These are phyloP conservation scores for Blastocystis sp. DNA, from an alignment of 352 stramenopile species.

Conservation along the genomic window DNA sequence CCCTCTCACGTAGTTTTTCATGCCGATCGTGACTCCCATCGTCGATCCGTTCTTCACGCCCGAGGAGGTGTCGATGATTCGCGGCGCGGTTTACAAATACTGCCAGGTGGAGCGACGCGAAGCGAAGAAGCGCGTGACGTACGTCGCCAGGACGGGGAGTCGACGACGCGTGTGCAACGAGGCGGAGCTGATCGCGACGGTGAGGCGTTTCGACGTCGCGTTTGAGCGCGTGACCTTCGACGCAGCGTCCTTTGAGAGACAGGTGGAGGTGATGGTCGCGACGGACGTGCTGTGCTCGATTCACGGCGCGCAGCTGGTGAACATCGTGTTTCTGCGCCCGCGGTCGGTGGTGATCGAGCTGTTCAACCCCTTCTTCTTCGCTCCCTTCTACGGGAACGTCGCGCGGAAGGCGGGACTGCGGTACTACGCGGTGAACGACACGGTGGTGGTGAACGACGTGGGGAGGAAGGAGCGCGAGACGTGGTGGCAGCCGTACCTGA, in stretches of 20 bases:
- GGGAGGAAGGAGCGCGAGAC: background rate
- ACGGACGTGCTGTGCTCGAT: conserved; percentile 16
- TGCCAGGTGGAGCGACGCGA: background rate
- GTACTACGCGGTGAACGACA: background rate
- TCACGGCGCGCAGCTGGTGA: conserved; percentile 32
- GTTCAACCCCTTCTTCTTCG: background rate
- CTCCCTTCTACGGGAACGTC: conserved; percentile 31
- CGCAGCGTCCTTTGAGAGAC: background rate
- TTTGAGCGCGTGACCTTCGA: background rate
- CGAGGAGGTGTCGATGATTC: background rate
- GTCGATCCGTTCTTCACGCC: background rate
- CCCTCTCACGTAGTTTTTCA: conserved; percentile 16
- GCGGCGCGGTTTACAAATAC: background rate
- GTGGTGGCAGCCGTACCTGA: background rate
- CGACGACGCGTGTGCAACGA: conserved; percentile 20
- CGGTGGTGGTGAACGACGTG: background rate
- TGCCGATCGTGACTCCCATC: conserved; percentile 29
- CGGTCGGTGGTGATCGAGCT: conserved; percentile 51
- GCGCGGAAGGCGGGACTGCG: background rate
- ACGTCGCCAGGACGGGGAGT: background rate
- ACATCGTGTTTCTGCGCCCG: conserved; percentile 60
- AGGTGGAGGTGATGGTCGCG: conserved; percentile 14
- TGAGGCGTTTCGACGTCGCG: background rate
- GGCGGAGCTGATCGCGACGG: background rate
- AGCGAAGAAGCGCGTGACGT: background rate